Base-by-base conservation (phyloP, 495 filamentous ascomycete genomes). In the Penicillium flavigenum region DNA sequence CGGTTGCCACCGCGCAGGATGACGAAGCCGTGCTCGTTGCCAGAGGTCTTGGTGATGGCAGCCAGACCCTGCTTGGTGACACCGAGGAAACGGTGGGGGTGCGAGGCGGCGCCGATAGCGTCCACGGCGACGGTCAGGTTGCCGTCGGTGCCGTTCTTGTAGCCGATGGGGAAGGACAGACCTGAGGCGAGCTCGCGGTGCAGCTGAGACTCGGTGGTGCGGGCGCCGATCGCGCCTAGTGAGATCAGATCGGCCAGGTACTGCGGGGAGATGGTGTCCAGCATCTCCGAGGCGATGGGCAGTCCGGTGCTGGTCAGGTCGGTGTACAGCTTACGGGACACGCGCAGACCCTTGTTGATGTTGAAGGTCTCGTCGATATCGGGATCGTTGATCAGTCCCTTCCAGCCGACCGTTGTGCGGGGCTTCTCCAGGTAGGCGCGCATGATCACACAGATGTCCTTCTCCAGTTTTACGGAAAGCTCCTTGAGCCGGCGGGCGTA, bases 111-210 rank as follows among this genome's bases (percentile, higher is more conserved):
- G 54, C 95, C 92, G 59, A 97, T 95, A 45, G 94, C 94, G 67
- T 98, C 94, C 60, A 98, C 93, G 41, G 93, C 92, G n/a, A 98
- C 93, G 22, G 82, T 84, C 49, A 98, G 75, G 65, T 87, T 89
- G n/a, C 94, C 94, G 67, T 98, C 94, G 31, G 94, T 98, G 46
- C 94, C 95, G 70, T 98, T 98, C 85, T 98, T 98, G 87, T 96
- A 98, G 14, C 94, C 94, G 49, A 98, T 92, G 5, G 94, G 94
- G 86, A 97, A 98, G 43, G 91, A 96, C 20, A 98, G 84, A 63
- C 94, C 94, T n/a, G 90, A 95, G 20, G 94, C 94, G 29, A 98
- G 80, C 76, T 98, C 94, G 48, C 94, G 86, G 73, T 98, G 94
- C 38, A 98, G 78, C 78, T 98, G 94, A 45, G 87, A 91, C 77